Evolutionary conservation across 2,329 filamentous ascomycete genomes (phyloP).

Genomic region (Exophiala alcalophila): DNA sequence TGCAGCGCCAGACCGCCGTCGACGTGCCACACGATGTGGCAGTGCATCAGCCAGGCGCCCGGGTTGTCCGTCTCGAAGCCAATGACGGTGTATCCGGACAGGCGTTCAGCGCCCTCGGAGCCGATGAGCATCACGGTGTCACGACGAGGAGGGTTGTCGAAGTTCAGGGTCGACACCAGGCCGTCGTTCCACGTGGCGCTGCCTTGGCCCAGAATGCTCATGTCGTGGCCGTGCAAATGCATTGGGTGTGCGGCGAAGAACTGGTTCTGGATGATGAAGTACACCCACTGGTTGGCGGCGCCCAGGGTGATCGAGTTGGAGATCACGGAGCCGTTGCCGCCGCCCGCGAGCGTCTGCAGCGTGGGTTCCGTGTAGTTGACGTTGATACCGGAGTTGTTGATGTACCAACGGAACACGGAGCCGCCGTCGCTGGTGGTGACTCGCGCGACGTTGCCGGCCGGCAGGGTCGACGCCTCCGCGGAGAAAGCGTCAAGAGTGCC

Average conservation of each 20-base stretch:
- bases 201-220: slow-evolving; percentile 58
- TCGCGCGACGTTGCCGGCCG: slow-evolving; percentile 24
- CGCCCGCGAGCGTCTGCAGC: slow-evolving; percentile 23
- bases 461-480: slow-evolving; percentile 28
- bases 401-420: slow-evolving; percentile 35
- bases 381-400: slow-evolving; percentile 36
- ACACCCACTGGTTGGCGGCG: slow-evolving; percentile 21
- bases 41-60: slow-evolving; percentile 70
- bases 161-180: slow-evolving; percentile 57
- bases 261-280: slow-evolving; percentile 30
- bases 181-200: slow-evolving; percentile 40
- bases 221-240: slow-evolving; percentile 69
- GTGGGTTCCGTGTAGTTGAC: slow-evolving; percentile 36
- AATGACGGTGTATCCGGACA: slow-evolving; percentile 59
- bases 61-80: slow-evolving; percentile 46
- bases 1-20: slow-evolving; percentile 59
- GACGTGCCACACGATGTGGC: slow-evolving; percentile 77
- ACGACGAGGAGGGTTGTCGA: slow-evolving; percentile 61
- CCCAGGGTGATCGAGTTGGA: slow-evolving; percentile 21
- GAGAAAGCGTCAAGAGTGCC: slow-evolving; percentile 30
- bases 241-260: slow-evolving; percentile 55
- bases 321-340: slow-evolving; percentile 13
- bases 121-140: slow-evolving; percentile 68
- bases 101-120: slow-evolving; percentile 33
- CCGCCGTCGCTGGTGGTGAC: slow-evolving; percentile 27